Evolutionary conservation across 805 yeast genomes (phyloP).

Genomic region (Candida caryicola): DNA sequence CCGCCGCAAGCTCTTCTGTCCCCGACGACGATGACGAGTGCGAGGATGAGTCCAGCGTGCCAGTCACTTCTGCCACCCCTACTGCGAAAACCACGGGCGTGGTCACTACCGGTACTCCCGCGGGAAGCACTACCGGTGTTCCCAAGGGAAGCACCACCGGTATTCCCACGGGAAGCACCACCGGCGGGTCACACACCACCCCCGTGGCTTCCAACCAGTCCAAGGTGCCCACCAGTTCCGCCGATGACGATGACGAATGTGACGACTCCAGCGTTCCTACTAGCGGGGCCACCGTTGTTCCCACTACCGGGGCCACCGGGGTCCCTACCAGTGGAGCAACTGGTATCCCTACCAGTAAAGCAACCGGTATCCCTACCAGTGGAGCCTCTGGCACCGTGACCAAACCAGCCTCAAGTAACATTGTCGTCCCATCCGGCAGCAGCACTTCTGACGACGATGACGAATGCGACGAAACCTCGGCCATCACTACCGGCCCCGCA

Average conservation of each 20-base stretch:
- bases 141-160: no score
- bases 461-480: constrained; percentile 14
- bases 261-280: constrained; percentile 9
- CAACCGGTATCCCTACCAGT: no score
- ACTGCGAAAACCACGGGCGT: background rate
- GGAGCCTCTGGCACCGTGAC: background rate
- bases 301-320: background rate
- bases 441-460: constrained; percentile 11
- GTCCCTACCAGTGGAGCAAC: background rate
- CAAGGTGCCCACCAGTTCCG: background rate
- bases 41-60: background rate
- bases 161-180: no score
- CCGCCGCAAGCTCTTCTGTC: constrained; percentile 8
- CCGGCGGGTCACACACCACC: background rate
- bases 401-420: background rate
- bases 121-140: no score
- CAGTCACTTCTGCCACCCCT: background rate
- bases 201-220: background rate
- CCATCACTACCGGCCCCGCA: constrained; percentile 3
- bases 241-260: constrained; percentile 16
- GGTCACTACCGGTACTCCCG: background rate
- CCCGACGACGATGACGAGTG: constrained; percentile 20
- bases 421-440: constrained; percentile 3
- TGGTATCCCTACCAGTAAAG: no score
- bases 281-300: background rate